Evolutionary conservation across 2,329 filamentous ascomycete species (phyloP), one percentile per base, ranked within the genome.

Genomic region (Verticillium dahliae): DNA sequence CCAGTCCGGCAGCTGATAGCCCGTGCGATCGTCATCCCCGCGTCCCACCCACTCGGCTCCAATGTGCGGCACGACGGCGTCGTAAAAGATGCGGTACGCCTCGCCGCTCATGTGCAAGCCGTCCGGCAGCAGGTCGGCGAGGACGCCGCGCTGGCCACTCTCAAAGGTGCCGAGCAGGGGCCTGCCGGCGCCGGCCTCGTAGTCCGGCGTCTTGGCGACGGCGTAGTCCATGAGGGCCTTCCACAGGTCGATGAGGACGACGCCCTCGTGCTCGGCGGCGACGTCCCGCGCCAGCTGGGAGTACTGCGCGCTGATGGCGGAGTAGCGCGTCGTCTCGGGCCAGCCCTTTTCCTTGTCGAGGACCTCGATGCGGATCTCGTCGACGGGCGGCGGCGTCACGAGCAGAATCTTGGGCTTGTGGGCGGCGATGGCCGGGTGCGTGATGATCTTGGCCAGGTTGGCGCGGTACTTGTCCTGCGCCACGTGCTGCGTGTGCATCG

Each of bases 221-320:
- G 73, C 93, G 82, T 84, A 80, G 61, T 85, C 80, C 87, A 96
- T 91, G 68, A 97, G 82, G 0, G 85, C 86, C 63, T 85, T 83
- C 86, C 91, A 96, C 1, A 98, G 81, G 74, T 98, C 91, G 27
- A 96, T 77, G 1, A 94, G 82, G 0, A 85, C 80, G 3, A 94
- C 79, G 2, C 83, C 89, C 0, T 90, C 78, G 59, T 88, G 80
- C 63, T 86, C 82, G 13, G 86, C 84, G 7, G 90, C 91, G 82
- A 97, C 73, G 71, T 80, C 73, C 77, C 90, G 69, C 80, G 88
- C 74, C 75, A 80, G 68, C 74, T 84, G 69, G 74, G 91, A 72
- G 79, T 90, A 78, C 78, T 82, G 67, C 58, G 84, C 78, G 69
- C 76, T 81, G 67, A 79, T 78, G 67, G 74, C 77, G 18, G 80